Conservation (phyloP, 768 basidiomycete genomes). For the Termitomyces sp. region DNA sequence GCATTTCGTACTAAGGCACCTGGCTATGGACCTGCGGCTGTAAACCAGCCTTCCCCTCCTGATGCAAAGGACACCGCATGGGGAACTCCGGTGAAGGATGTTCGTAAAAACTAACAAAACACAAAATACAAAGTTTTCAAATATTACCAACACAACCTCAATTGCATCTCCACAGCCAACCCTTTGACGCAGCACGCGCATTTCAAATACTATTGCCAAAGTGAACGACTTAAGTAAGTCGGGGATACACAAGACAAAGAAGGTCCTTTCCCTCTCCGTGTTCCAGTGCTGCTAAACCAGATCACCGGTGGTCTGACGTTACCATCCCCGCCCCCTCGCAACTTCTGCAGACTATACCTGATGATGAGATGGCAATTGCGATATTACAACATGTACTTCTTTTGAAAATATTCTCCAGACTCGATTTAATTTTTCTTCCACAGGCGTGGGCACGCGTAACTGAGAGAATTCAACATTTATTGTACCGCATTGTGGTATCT, state of each 20-base stretch:
- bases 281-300: not conserved
- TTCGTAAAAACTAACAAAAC: not conserved
- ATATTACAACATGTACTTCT: not conserved
- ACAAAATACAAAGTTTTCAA: not conserved
- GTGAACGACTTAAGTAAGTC: not conserved
- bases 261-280: not conserved
- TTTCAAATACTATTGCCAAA: not conserved
- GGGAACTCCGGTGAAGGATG: not conserved
- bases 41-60: not conserved
- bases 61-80: not conserved
- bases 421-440: not conserved
- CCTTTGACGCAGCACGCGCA: not conserved
- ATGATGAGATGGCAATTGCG: not conserved
- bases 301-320: not conserved
- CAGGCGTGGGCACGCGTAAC: not conserved
- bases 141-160: not conserved
- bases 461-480: not conserved
- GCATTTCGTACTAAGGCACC: not conserved
- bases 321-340: not conserved
- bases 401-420: not conserved
- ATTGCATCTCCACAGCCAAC: not conserved
- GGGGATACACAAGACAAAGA: not conserved
- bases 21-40: not conserved
- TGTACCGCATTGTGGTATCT: not conserved
- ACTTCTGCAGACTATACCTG: not conserved